Percentiles rank a stretch among this genome's conserved stretches.
Conservation (phyloP, 2,329 filamentous ascomycete genomes). For the Talaromyces sp. region DNA sequence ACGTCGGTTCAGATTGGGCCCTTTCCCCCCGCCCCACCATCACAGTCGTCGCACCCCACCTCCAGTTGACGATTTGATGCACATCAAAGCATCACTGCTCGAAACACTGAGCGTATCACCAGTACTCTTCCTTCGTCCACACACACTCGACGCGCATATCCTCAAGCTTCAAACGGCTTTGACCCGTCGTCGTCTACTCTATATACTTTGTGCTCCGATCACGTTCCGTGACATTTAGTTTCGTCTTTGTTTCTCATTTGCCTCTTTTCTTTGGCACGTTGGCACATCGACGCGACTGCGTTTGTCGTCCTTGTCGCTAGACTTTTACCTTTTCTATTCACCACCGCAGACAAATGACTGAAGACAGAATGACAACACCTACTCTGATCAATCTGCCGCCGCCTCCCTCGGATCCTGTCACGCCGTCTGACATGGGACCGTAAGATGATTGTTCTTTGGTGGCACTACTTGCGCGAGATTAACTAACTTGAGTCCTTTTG, state of each 20-base stretch:
- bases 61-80: not conserved
- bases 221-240: not conserved
- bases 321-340: not conserved
- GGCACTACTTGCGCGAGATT: not conserved
- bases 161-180: not conserved
- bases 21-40: not conserved
- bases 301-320: not conserved
- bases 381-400: constrained; percentile 82
- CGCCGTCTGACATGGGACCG: constrained; percentile 80
- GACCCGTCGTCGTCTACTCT: not conserved
- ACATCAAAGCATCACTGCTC: not conserved
- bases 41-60: not conserved
- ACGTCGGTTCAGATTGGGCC: not conserved
- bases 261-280: not conserved
- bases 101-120: not conserved
- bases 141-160: not conserved
- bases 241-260: not conserved
- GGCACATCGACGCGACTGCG: not conserved
- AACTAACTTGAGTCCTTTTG: constrained; percentile 4
- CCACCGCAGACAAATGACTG: constrained; percentile 2
- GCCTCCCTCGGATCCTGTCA: constrained; percentile 75
- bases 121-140: not conserved
- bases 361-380: constrained; percentile 43
- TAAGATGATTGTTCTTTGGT: constrained; percentile 47
- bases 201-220: not conserved